These are phyloP conservation scores for Sclerotinia glacialis DNA, from an alignment of 2,329 filamentous ascomycete species.

Conservation along the genomic window DNA sequence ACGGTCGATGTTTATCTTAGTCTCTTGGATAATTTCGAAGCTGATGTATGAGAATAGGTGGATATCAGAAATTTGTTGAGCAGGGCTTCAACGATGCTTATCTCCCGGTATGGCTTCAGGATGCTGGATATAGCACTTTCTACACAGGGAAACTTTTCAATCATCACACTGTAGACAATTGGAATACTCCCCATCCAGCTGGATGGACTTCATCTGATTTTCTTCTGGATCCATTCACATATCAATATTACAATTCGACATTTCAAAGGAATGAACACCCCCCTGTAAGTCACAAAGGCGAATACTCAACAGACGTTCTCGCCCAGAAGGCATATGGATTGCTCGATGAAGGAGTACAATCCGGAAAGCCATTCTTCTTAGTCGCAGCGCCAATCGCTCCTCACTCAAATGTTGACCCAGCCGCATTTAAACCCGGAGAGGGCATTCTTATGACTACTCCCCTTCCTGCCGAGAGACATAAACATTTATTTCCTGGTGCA, in stretches of 20 bases:
- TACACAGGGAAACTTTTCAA: constrained; percentile 74
- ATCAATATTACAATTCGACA: constrained; percentile 63
- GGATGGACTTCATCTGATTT: constrained; percentile 61
- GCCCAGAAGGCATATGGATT: constrained; percentile 57
- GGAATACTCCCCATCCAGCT: constrained; percentile 54
- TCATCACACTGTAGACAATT: constrained; percentile 58
- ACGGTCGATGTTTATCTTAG: constrained; percentile 42
- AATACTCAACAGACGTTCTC: constrained; percentile 53
- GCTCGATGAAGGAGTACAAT: constrained; percentile 56
- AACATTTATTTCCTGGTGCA: constrained; percentile 57
- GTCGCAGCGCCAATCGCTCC: constrained; percentile 64
- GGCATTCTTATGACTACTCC: constrained; percentile 46
- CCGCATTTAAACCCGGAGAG: constrained; percentile 15
- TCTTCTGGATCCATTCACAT: constrained; percentile 64
- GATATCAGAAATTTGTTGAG: constrained; percentile 64
- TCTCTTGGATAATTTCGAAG: constrained; percentile 27
- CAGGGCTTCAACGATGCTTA: constrained; percentile 66
- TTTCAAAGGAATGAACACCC: constrained; percentile 58
- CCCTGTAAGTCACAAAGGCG: constrained; percentile 53
- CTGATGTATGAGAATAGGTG: constrained; percentile 40
- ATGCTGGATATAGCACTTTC: constrained; percentile 66
- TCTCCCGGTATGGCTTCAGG: constrained; percentile 68
- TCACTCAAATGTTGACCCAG: constrained; percentile 51
- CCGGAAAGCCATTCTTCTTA: constrained; percentile 63
- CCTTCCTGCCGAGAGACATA: constrained; percentile 58